Conservation (phyloP, 139 green algal genomes). For the Diplosphaera chodatii region DNA sequence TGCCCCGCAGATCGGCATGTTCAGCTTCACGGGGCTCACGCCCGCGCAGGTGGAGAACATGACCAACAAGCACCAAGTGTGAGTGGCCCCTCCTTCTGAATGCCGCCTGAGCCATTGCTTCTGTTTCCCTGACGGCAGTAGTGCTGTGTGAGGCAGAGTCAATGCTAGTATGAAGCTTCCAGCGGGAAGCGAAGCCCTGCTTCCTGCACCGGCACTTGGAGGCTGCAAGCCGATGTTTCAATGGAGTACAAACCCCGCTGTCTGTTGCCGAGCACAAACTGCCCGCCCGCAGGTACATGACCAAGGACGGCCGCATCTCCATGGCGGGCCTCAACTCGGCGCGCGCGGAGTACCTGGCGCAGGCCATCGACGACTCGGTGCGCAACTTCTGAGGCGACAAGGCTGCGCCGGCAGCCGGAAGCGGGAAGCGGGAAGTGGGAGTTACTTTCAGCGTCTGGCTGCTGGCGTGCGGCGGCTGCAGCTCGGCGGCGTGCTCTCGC, state of each 20-base stretch:
- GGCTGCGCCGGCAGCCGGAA: no score
- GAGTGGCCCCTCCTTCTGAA: not conserved
- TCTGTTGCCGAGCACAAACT: not conserved
- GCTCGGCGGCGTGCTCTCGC: no score
- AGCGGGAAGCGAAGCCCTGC: no score
- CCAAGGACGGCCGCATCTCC: conserved; percentile 91
- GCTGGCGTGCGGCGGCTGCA: no score
- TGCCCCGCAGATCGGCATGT: conserved; percentile 89
- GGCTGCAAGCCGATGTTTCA: not conserved
- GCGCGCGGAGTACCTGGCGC: conserved; percentile 85
- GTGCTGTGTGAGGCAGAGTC: no score
- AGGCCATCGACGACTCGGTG: conserved; percentile 90
- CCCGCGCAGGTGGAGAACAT: conserved; percentile 87
- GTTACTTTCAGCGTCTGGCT: no score
- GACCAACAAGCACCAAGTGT: conserved; percentile 84
- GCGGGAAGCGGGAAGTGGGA: no score
- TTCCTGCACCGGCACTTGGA: no score
- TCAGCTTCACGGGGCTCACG: conserved; percentile 89
- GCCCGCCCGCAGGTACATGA: conserved; percentile 75
- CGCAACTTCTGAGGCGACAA: conserved; percentile 24
- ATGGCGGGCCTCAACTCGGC: conserved; percentile 81
- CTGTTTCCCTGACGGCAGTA: not conserved
- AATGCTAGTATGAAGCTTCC: no score
- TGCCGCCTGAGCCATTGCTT: not conserved
- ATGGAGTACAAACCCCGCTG: no score